phyloP scores from a whole-genome alignment of 2,329 filamentous ascomycete genomes.

The Aspergillus latus region DNA sequence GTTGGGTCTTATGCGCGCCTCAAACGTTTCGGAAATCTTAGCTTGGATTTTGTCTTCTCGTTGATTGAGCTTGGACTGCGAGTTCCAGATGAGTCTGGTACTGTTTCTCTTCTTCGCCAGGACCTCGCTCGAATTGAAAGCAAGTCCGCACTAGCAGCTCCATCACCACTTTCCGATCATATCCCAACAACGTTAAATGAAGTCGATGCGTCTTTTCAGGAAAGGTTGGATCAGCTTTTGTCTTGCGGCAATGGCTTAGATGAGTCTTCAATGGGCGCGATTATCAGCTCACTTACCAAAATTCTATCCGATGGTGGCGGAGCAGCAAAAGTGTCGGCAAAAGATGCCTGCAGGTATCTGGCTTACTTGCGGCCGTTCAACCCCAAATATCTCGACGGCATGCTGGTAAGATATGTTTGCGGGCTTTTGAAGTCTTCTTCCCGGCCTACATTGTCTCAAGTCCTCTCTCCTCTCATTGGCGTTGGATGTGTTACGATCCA shows the following conservation, averaged over 20 bases:
- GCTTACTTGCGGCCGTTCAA: conserved; percentile 46
- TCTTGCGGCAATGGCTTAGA: conserved; percentile 48
- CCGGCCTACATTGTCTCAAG: conserved; percentile 30
- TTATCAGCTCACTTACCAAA: conserved; percentile 45
- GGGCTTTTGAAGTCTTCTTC: conserved; percentile 36
- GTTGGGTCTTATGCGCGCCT: conserved; percentile 41
- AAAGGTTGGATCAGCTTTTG: conserved; percentile 49
- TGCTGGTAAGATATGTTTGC: conserved; percentile 46
- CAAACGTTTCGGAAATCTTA: conserved; percentile 34
- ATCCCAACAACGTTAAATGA: conserved; percentile 44
- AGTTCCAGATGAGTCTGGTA: conserved; percentile 41
- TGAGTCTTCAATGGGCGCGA: conserved; percentile 42
- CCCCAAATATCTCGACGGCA: conserved; percentile 44
- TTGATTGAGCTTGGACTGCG: conserved; percentile 47
- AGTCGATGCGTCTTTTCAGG: conserved; percentile 42
- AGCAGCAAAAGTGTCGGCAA: conserved; percentile 32
- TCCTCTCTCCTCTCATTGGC: conserved; percentile 45
- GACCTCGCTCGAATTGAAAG: conserved; percentile 46
- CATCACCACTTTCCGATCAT: conserved; percentile 51
- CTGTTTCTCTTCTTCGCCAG: conserved; percentile 45
- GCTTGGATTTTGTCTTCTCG: conserved; percentile 45
- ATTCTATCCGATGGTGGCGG: conserved; percentile 34
- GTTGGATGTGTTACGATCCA: conserved; percentile 48
- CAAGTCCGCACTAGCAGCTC: conserved; percentile 45
- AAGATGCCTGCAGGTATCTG: conserved; percentile 43